These are phyloP conservation scores for Dactylellina cionopaga DNA, from an alignment of 2,329 filamentous ascomycete genomes.

Conservation along the genomic window DNA sequence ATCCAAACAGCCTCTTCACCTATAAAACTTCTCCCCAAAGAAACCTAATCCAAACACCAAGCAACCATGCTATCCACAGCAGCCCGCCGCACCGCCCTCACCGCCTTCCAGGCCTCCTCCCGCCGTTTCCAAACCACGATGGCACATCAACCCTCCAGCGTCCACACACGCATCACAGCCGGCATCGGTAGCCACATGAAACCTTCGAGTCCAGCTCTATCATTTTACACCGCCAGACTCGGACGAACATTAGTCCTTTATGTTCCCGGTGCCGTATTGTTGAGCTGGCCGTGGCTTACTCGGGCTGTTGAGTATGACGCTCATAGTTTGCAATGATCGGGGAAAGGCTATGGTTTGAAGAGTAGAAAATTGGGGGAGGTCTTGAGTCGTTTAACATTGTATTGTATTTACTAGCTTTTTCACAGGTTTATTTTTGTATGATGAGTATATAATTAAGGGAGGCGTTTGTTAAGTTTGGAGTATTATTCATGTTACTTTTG, in stretches of 20 bases:
- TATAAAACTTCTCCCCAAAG: no score
- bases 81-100: conserved; percentile 33
- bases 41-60: background rate
- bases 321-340: background rate
- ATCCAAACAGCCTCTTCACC: background rate
- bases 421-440: no score
- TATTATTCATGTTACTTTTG: no score
- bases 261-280: conserved; percentile 34
- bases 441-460: no score
- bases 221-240: conserved; percentile 41
- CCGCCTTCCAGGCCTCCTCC: conserved; percentile 32
- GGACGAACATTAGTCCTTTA: conserved; percentile 36
- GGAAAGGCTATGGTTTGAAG: background rate
- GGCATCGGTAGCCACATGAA: conserved; percentile 23
- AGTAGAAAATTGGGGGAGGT: background rate
- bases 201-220: conserved; percentile 4
- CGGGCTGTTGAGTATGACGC: conserved; percentile 21
- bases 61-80: conserved; percentile 38
- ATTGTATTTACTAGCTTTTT: no score
- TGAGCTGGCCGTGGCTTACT: conserved; percentile 46
- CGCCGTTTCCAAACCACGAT: conserved; percentile 36
- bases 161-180: conserved; percentile 35
- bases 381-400: background rate
- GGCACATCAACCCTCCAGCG: conserved; percentile 30
- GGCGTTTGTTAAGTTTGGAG: no score